Evolutionary conservation across 1,284 basidiomycete species (phyloP), one percentile per base, ranked within the genome.

Genomic region (Boletus smithii): DNA sequence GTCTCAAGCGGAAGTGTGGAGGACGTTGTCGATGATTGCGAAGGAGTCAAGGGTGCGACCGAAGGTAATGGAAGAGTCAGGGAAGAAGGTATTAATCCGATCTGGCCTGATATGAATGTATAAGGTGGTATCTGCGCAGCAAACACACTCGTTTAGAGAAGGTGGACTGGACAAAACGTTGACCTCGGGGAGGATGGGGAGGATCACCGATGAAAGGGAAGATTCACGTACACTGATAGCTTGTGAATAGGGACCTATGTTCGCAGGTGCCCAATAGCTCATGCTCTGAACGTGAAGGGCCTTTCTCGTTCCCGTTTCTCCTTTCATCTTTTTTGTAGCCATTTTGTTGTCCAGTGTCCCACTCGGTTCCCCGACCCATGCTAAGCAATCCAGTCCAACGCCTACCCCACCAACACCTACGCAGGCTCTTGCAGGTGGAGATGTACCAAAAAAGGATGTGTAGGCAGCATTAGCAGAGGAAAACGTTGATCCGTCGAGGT

Each of bases 221-320:
- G 3, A 38, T 34, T 33, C 39, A 72, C 83, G 59, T 51, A 92
- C 91, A 44, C 77, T 75, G 44, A 98, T 80, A 7, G 91, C 88
- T 69, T 99, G 97, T 0, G 93, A 95, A 67, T 99, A 99, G 2
- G 97, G 97, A 0, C 97, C 97, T 47, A 99, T 99, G 65, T 98
- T 99, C 3, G 97, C 95, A 8, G 97, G 94, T 14, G 95, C 95
- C 97, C 97, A 99, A 66, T 98, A 98, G 63, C 92, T 95, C 44
- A 95, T 66, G 13, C 92, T 81, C 68, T 99, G 97, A 0, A 99
- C 95, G 63, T 99, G 97, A 29, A 99, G 73, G 0, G 88, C 85
- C 44, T 80, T 80, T 27, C 93, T 74, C 3, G 63, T 46, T 8
- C 51, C 58, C 8, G 30, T 48, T 44, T 65, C 51, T 14, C 66